phyloP scores from a whole-genome alignment of 2,329 filamentous ascomycete species.

The Talaromyces sp. region DNA sequence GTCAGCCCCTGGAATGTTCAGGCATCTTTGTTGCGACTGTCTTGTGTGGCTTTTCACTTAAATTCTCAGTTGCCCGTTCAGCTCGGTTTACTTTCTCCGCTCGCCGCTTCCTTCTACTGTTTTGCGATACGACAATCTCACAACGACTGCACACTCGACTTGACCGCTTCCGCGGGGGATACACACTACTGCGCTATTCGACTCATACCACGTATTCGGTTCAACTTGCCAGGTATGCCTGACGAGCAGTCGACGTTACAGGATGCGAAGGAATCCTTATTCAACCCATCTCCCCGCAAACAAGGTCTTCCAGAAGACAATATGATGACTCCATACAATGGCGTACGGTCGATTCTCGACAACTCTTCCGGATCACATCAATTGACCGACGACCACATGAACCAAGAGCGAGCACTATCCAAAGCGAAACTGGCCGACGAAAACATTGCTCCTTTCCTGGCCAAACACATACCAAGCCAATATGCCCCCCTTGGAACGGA shows the following conservation, averaged over 20 bases:
- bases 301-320: conserved; percentile 16
- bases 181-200: background rate
- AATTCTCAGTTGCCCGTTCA: background rate
- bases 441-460: conserved; percentile 82
- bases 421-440: conserved; percentile 64
- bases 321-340: conserved; percentile 13
- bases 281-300: conserved; percentile 9
- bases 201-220: background rate
- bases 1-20: background rate
- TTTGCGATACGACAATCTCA: background rate
- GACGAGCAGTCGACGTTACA: background rate
- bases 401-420: conserved; percentile 7
- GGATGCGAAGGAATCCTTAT: conserved; percentile 6
- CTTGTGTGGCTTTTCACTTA: background rate
- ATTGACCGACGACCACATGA: conserved; percentile 1
- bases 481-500: conserved; percentile 71
- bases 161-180: background rate
- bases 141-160: too few relatives aligned
- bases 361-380: conserved; percentile 2
- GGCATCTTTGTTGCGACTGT: background rate
- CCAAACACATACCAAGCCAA: conserved; percentile 82
- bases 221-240: conserved; percentile 7
- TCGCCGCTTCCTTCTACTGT: background rate
- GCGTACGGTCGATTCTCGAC: conserved; percentile 17
- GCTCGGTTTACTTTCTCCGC: background rate